Percentiles rank a stretch among this genome's conserved stretches.
phyloP scores from a whole-genome alignment of 139 green algal species.

The Tetradesmus lagerheimii region DNA sequence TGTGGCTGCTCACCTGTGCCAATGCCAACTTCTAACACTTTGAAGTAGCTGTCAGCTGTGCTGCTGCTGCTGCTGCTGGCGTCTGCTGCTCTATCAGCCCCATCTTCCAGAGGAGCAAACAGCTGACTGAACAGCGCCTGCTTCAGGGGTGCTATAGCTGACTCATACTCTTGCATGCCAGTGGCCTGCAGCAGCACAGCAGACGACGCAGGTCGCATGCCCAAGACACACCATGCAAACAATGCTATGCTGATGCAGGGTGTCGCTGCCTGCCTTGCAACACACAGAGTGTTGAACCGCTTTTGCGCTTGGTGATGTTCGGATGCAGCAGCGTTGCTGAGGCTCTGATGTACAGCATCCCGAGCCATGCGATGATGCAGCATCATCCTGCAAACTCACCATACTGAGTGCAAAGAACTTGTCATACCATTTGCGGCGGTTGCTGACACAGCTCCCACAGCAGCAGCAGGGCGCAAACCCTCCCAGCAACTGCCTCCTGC shows the following conservation, averaged over 20 bases:
- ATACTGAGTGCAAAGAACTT: conserved; percentile 33
- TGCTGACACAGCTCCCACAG: neutral
- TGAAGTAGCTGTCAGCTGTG: neutral
- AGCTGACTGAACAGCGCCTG: conserved; percentile 55
- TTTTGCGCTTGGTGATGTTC: too few species aligned
- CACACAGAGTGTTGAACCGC: too few species aligned
- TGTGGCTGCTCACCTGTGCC: conserved; percentile 13
- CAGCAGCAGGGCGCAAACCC: conserved; percentile 32
- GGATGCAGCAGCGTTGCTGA: too few species aligned
- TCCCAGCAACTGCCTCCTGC: neutral
- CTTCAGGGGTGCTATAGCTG: conserved; percentile 56
- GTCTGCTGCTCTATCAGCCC: neutral
- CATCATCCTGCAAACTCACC: conserved; percentile 6
- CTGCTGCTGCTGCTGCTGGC: conserved; percentile 24
- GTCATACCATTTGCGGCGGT: conserved; percentile 31
- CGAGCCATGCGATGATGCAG: too few species aligned
- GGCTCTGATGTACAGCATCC: too few species aligned
- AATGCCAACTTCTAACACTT: conserved; percentile 10
- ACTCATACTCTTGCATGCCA: conserved; percentile 66
- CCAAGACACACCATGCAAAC: too few species aligned
- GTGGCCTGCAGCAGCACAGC: neutral
- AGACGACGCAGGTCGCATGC: too few species aligned
- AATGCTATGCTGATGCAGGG: too few species aligned
- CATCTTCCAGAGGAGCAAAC: neutral
- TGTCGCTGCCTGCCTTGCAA: too few species aligned